A percentile compares a stretch with the other conserved stretches of the same genome.
Evolutionary conservation across 2,329 filamentous ascomycete species (phyloP).

Genomic region (Colletotrichum sp.): DNA sequence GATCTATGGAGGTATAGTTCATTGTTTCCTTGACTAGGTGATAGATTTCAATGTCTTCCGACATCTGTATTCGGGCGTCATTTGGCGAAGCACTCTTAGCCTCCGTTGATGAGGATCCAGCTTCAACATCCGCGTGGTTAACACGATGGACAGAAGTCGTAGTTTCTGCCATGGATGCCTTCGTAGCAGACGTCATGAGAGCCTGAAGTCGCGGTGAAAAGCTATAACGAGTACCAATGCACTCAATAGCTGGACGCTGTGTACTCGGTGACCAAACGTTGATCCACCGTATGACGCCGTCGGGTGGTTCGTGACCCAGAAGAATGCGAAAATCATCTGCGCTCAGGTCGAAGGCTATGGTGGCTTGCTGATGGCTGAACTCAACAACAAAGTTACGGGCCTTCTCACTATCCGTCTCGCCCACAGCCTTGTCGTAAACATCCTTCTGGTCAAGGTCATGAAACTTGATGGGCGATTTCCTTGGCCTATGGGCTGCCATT

Average conservation of each 20-base stretch:
- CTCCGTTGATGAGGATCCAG: background rate
- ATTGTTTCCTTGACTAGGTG: conserved; percentile 72
- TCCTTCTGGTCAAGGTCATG: conserved; percentile 56
- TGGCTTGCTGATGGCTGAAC: conserved; percentile 61
- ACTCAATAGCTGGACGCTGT: conserved; percentile 59
- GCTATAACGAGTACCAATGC: conserved; percentile 66
- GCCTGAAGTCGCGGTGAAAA: conserved; percentile 71
- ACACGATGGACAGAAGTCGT: background rate
- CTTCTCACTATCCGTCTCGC: conserved; percentile 39
- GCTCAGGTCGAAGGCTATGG: conserved; percentile 60
- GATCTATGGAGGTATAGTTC: conserved; percentile 77
- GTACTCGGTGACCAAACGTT: conserved; percentile 73
- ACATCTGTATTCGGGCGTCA: conserved; percentile 5
- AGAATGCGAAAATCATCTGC: conserved; percentile 44
- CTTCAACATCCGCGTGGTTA: background rate
- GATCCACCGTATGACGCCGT: conserved; percentile 67
- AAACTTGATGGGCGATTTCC: conserved; percentile 38
- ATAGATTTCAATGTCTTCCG: conserved; percentile 39
- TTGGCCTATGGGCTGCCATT: background rate
- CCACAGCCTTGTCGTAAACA: conserved; percentile 49
- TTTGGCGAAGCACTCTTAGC: conserved; percentile 1
- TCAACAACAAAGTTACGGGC: conserved; percentile 69
- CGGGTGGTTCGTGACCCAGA: conserved; percentile 29
- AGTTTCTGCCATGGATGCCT: background rate
- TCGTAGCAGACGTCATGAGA: conserved; percentile 59